Percentiles rank a stretch among this genome's conserved stretches.
These are phyloP conservation scores for Articulospora tetracladia DNA, from an alignment of 495 filamentous ascomycete genomes.

Conservation along the genomic window DNA sequence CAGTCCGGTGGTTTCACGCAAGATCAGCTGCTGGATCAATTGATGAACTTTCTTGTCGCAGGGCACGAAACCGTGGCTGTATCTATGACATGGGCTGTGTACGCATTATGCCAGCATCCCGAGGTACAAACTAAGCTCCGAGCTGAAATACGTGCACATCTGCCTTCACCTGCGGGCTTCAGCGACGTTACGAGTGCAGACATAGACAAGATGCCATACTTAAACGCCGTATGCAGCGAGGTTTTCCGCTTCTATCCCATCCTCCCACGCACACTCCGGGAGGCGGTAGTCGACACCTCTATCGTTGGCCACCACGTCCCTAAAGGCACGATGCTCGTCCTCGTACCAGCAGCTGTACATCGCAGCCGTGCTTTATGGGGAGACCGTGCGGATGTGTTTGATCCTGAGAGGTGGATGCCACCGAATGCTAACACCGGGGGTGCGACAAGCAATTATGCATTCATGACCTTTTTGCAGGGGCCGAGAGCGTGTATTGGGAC, in stretches of 20 bases:
- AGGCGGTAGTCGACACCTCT: neutral
- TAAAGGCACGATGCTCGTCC: neutral
- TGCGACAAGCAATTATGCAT: conserved; percentile 2
- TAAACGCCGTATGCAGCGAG: conserved; percentile 1
- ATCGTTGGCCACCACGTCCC: neutral
- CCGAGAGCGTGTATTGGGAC: neutral
- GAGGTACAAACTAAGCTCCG: conserved; percentile 1
- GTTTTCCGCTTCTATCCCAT: neutral
- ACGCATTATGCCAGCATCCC: neutral
- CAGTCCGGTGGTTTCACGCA: conserved; percentile 31
- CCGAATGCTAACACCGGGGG: neutral
- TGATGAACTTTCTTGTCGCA: conserved; percentile 32
- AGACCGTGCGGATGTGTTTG: conserved; percentile 28
- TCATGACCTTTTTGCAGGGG: conserved; percentile 1
- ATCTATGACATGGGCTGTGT: neutral
- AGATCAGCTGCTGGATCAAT: conserved; percentile 45
- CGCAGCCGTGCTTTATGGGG: neutral
- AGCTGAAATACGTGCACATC: neutral
- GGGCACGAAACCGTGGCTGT: conserved; percentile 5
- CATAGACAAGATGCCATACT: neutral
- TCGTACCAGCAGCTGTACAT: conserved; percentile 1
- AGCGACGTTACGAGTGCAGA: too few relatives aligned
- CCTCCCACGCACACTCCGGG: conserved; percentile 1
- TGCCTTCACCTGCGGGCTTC: too few relatives aligned
- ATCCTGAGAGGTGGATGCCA: conserved; percentile 32